Evolutionary conservation across 208 protist genomes (phyloP).

Genomic region (Trypanosoma theileri): DNA sequence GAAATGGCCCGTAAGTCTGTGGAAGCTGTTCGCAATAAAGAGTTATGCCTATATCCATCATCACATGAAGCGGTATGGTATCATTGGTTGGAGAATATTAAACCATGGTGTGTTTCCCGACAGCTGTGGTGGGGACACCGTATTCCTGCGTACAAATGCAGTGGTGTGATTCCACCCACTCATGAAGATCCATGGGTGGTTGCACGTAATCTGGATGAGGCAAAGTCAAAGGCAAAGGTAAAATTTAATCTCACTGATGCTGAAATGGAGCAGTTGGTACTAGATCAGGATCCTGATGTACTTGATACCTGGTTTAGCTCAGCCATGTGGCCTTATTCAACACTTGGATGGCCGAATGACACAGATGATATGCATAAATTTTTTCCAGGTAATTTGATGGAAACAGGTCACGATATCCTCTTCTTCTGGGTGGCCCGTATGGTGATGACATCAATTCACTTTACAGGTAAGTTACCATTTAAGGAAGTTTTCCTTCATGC

Average conservation of each 20-base stretch:
- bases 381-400: conserved; percentile 97
- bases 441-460: conserved; percentile 99
- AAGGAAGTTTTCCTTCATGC: conserved; percentile 97
- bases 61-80: conserved; percentile 94
- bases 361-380: conserved; percentile 93
- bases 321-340: conserved; percentile 98
- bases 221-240: conserved; percentile 73
- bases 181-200: conserved; percentile 93
- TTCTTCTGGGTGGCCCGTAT: conserved; percentile 99
- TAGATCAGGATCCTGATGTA: conserved; percentile 99
- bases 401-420: conserved; percentile 99
- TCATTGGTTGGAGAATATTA: conserved; percentile 96
- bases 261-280: conserved; percentile 50
- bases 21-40: conserved; percentile 83
- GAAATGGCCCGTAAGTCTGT: conserved; percentile 86
- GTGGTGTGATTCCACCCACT: conserved; percentile 26
- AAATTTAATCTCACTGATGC: conserved; percentile 84
- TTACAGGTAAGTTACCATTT: conserved; percentile 97
- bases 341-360: conserved; percentile 96
- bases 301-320: conserved; percentile 99
- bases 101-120: conserved; percentile 98
- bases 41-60: conserved; percentile 94
- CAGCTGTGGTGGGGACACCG: conserved; percentile 99
- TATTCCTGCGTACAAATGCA: conserved; percentile 98
- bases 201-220: conserved; percentile 93